Evolutionary conservation across 2,329 filamentous ascomycete genomes (phyloP).

Genomic region (Gyromitra esculenta): DNA sequence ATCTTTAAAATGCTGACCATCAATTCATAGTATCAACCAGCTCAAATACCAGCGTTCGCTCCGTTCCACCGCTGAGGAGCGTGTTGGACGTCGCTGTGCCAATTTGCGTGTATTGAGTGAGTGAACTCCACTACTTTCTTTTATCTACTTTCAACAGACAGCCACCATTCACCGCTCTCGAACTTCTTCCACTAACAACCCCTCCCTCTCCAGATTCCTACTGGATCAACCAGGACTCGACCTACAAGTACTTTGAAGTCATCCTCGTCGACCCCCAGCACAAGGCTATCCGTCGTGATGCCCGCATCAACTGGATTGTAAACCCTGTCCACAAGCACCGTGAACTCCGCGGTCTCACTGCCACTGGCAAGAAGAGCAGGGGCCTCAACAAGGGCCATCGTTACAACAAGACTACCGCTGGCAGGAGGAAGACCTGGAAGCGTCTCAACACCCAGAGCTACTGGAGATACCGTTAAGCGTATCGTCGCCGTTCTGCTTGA

Average conservation of each 20-base stretch:
- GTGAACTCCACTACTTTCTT: conserved; percentile 8
- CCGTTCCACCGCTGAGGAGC: conserved; percentile 97
- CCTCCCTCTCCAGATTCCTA: conserved; percentile 74
- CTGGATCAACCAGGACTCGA: conserved; percentile 99
- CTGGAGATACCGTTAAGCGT: conserved; percentile 70
- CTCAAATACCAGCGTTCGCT: conserved; percentile 99
- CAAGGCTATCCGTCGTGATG: conserved; percentile 99
- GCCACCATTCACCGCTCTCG: neutral
- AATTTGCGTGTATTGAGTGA: conserved; percentile 92
- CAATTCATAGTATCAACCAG: conserved; percentile 83
- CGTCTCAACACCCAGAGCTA: conserved; percentile 98
- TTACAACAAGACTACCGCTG: conserved; percentile 98
- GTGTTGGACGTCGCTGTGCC: conserved; percentile 98
- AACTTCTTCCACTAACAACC: conserved; percentile 8
- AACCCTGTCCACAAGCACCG: conserved; percentile 99
- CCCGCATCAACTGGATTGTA: conserved; percentile 99
- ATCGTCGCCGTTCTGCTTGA: conserved; percentile 18
- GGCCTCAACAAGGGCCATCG: conserved; percentile 99
- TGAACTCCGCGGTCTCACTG: conserved; percentile 94
- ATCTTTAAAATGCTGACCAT: conserved; percentile 41
- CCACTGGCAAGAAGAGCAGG: conserved; percentile 99
- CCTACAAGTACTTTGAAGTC: conserved; percentile 99
- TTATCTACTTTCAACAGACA: neutral
- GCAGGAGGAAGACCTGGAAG: conserved; percentile 99
- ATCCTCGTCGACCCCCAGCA: conserved; percentile 99